Evolutionary conservation across 2,329 filamentous ascomycete species (phyloP).

Genomic region (Blastomyces gilchristii): DNA sequence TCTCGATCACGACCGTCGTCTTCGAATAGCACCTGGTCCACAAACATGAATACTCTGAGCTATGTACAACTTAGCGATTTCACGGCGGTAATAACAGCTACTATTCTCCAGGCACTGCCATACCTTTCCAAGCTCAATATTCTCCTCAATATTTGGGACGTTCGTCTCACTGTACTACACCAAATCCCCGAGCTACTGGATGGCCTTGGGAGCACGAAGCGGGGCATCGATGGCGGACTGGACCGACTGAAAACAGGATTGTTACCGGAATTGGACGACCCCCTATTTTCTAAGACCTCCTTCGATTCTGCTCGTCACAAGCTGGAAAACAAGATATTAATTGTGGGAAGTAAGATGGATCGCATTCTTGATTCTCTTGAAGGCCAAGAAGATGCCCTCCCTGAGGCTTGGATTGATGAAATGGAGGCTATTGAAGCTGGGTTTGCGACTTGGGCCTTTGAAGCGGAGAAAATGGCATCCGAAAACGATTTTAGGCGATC

Average conservation of each 20-base stretch:
- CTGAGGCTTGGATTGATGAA: conserved; percentile 75
- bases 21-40: conserved; percentile 36
- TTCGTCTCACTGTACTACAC: conserved; percentile 63
- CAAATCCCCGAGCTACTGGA: conserved; percentile 59
- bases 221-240: conserved; percentile 27
- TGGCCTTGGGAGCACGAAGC: conserved; percentile 44
- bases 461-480: conserved; percentile 63
- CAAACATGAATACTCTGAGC: conserved; percentile 27
- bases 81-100: conserved; percentile 80
- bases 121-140: conserved; percentile 63
- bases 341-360: conserved; percentile 65
- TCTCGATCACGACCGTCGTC: conserved; percentile 47
- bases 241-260: conserved; percentile 20
- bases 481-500: conserved; percentile 47
- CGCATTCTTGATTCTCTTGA: conserved; percentile 79
- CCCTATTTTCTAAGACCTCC: conserved; percentile 25
- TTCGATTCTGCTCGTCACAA: conserved; percentile 41
- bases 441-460: conserved; percentile 70
- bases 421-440: conserved; percentile 70
- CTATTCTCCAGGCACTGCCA: conserved; percentile 79
- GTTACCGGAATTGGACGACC: conserved; percentile 21
- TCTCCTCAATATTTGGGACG: conserved; percentile 67
- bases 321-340: conserved; percentile 58
- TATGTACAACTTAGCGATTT: conserved; percentile 77
- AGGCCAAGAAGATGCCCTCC: conserved; percentile 70